These are phyloP conservation scores for Cladobotryum mycophilum DNA, from an alignment of 2,329 filamentous ascomycete species.

Conservation along the genomic window DNA sequence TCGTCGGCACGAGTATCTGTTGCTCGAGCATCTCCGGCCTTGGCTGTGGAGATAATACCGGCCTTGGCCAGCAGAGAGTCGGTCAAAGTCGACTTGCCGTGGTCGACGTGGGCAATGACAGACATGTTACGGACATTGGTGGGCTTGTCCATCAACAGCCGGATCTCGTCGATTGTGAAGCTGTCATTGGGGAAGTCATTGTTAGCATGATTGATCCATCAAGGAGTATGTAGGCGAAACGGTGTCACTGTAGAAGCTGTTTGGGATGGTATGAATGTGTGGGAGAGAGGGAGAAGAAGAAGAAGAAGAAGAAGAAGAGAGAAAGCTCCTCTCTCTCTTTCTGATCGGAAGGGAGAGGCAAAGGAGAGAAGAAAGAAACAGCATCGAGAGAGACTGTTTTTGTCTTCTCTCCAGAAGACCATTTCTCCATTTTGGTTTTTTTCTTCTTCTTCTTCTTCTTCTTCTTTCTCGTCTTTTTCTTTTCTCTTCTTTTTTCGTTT, in stretches of 20 bases:
- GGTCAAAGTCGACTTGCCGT: conserved; percentile 99
- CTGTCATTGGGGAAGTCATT: conserved; percentile 44
- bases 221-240: no score
- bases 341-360: neutral
- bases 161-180: conserved; percentile 97
- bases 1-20: conserved; percentile 97
- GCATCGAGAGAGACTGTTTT: conserved; percentile 1
- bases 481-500: neutral
- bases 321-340: conserved; percentile 15
- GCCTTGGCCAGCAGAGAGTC: conserved; percentile 98
- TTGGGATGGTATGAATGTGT: no score
- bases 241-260: no score
- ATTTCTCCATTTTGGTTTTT: neutral
- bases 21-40: conserved; percentile 92
- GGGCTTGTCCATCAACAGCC: conserved; percentile 71
- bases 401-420: neutral
- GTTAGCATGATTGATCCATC: conserved; percentile 37
- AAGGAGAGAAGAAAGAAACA: neutral
- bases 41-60: conserved; percentile 97
- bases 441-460: neutral
- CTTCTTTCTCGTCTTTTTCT: neutral
- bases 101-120: conserved; percentile 99
- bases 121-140: conserved; percentile 89
- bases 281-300: no score
- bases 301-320: no score